phyloP scores from a whole-genome alignment of 176 grass and related monocot species.

The Avena insularis region DNA sequence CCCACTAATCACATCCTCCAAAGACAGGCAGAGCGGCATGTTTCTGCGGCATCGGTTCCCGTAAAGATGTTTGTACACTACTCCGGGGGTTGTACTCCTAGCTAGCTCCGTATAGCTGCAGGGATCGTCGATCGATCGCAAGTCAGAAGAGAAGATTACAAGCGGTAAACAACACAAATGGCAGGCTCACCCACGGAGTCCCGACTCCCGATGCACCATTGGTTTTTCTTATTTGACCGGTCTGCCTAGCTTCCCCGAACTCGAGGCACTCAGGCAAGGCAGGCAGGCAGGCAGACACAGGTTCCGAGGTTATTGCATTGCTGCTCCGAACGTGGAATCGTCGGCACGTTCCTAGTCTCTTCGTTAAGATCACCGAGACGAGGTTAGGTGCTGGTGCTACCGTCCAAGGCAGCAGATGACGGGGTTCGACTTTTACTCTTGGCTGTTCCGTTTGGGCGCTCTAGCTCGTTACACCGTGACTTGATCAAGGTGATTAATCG shows the following conservation, averaged over 20 bases:
- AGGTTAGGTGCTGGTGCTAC: slow-evolving; percentile 11
- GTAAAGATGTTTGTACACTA: slow-evolving; percentile 33
- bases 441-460: slow-evolving; percentile 24
- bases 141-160: slow-evolving; percentile 59
- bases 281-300: not conserved
- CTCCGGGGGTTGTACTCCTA: too few relatives aligned
- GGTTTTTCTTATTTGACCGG: slow-evolving; percentile 56
- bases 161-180: slow-evolving; percentile 50
- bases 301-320: slow-evolving; percentile 46
- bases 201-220: not conserved
- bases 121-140: slow-evolving; percentile 13
- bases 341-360: slow-evolving; percentile 30
- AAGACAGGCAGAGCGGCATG: slow-evolving; percentile 30
- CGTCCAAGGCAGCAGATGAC: slow-evolving; percentile 29
- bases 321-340: slow-evolving; percentile 47
- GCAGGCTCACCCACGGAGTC: slow-evolving; percentile 27
- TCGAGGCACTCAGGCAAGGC: slow-evolving; percentile 1
- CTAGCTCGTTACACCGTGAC: not conserved
- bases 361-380: not conserved
- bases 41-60: slow-evolving; percentile 33
- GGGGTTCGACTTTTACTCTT: not conserved
- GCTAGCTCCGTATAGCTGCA: not conserved
- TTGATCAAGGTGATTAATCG: not conserved
- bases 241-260: slow-evolving; percentile 20
- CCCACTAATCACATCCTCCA: not conserved